These are phyloP conservation scores for Annona squamosa DNA, from an alignment of 164 flowering plant species.

Conservation along the genomic window DNA sequence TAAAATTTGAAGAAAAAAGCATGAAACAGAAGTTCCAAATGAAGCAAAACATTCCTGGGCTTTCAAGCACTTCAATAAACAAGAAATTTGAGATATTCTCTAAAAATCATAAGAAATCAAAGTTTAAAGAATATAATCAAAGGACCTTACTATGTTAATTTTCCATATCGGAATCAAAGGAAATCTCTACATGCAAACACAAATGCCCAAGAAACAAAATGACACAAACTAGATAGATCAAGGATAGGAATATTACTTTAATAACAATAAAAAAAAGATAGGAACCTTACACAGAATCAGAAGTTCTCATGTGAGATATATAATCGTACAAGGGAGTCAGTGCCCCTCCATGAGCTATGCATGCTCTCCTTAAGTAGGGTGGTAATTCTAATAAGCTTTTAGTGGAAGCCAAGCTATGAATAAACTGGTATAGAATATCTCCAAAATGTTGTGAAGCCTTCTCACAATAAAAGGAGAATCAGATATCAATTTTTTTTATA, in stretches of 20 bases:
- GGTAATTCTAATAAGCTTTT: constrained; percentile 50
- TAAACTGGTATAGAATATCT: constrained; percentile 71
- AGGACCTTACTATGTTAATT: too few relatives aligned
- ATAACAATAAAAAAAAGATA: not conserved
- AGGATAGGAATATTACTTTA: too few relatives aligned
- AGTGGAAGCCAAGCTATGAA: constrained; percentile 65
- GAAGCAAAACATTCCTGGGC: too few relatives aligned
- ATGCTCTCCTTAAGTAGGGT: constrained; percentile 71
- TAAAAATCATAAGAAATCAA: too few relatives aligned
- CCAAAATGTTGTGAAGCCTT: constrained; percentile 99
- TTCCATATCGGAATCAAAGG: not conserved
- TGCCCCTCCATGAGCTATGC: constrained; percentile 70
- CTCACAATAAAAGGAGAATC: constrained; percentile 5
- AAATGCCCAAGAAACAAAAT: not conserved
- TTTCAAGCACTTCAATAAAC: too few relatives aligned
- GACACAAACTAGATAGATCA: too few relatives aligned
- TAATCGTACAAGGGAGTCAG: constrained; percentile 81
- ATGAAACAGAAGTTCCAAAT: too few relatives aligned
- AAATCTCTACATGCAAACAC: constrained; percentile 1
- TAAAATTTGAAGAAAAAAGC: too few relatives aligned
- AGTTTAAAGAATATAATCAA: too few relatives aligned
- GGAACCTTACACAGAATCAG: constrained; percentile 55
- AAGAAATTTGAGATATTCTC: too few relatives aligned
- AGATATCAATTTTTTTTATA: not conserved
- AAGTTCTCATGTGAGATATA: constrained; percentile 76